Conservation (phyloP, 352 stramenopile species). For the Pythium periplocum region DNA sequence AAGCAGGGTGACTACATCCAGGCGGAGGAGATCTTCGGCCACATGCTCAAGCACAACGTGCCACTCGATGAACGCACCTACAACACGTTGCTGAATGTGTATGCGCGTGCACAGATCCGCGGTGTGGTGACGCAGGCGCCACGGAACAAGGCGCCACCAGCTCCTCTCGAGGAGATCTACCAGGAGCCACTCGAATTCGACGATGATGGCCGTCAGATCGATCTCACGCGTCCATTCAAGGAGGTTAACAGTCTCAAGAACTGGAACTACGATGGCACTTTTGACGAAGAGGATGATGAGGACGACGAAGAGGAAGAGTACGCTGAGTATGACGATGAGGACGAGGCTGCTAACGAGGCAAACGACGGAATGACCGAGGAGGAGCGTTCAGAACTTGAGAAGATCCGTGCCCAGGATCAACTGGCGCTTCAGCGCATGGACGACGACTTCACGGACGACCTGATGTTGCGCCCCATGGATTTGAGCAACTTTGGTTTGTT, state of each 20-base stretch:
- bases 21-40: slow-evolving; percentile 64
- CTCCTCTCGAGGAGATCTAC: slow-evolving; percentile 44
- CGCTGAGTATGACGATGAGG: slow-evolving; percentile 37
- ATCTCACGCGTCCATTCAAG: slow-evolving; percentile 62
- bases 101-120: slow-evolving; percentile 67
- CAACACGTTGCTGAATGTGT: slow-evolving; percentile 76
- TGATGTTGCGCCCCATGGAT: slow-evolving; percentile 54
- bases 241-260: slow-evolving; percentile 54
- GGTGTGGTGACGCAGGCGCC: slow-evolving; percentile 61
- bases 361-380: slow-evolving; percentile 24
- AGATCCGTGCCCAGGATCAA: slow-evolving; percentile 30
- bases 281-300: slow-evolving; percentile 52
- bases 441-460: slow-evolving; percentile 30
- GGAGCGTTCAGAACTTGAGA: slow-evolving; percentile 26
- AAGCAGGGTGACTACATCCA: slow-evolving; percentile 75
- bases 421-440: slow-evolving; percentile 22
- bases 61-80: slow-evolving; percentile 62
- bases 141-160: slow-evolving; percentile 38
- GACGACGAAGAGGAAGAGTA: slow-evolving; percentile 31
- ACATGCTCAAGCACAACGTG: slow-evolving; percentile 67
- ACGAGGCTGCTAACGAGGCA: slow-evolving; percentile 18
- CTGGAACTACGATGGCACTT: slow-evolving; percentile 59
- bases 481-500: slow-evolving; percentile 61
- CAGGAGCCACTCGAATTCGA: slow-evolving; percentile 70
- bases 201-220: slow-evolving; percentile 65